Evolutionary conservation across 1,284 basidiomycete species (phyloP).

Genomic region (Anthracocystis walkeri): DNA sequence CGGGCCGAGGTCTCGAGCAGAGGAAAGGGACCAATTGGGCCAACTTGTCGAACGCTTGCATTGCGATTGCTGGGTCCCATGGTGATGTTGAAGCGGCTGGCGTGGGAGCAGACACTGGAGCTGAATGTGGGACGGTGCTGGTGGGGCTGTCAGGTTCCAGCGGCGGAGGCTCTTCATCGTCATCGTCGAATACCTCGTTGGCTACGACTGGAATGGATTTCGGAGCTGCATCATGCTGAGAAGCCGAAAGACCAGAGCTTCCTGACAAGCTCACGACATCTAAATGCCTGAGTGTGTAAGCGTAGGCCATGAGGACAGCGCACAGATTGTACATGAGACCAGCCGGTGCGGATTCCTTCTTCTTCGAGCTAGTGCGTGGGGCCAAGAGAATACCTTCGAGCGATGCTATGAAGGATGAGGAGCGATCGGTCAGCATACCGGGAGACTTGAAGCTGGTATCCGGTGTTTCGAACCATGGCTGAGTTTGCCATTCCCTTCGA

Average conservation of each 20-base stretch:
- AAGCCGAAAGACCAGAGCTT: neutral
- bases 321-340: conserved; percentile 49
- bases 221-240: neutral
- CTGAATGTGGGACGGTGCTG: neutral
- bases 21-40: conserved; percentile 32
- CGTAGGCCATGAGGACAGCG: conserved; percentile 50
- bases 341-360: neutral
- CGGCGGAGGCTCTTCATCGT: conserved; percentile 49
- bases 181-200: neutral
- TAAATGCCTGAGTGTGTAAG: conserved; percentile 49
- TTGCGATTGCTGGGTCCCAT: neutral
- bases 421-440: neutral
- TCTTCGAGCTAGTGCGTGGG: neutral
- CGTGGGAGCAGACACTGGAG: neutral
- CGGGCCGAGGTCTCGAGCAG: conserved; percentile 1
- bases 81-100: neutral
- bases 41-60: conserved; percentile 16
- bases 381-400: conserved; percentile 15
- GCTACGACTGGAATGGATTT: too few relatives aligned
- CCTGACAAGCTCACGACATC: conserved; percentile 41
- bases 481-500: conserved; percentile 16
- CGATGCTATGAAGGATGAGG: conserved; percentile 12
- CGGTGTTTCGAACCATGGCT: conserved; percentile 32
- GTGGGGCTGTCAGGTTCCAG: conserved; percentile 40
- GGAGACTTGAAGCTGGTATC: conserved; percentile 8